Percentiles rank a stretch among this genome's conserved stretches.
These are phyloP conservation scores for Tuber aestivum DNA, from an alignment of 495 filamentous ascomycete genomes.

Conservation along the genomic window DNA sequence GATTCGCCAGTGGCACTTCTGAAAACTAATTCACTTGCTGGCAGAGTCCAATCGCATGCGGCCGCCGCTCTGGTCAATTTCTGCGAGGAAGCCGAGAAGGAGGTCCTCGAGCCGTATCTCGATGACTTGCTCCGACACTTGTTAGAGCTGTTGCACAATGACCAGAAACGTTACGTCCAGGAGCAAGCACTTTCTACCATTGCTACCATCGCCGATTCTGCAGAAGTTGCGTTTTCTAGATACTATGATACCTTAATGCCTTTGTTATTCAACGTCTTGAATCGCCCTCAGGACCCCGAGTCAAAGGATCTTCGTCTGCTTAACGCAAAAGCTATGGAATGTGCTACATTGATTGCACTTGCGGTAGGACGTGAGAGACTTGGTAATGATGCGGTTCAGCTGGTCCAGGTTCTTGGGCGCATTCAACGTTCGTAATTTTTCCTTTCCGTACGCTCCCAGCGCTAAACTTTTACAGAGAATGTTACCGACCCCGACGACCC, in stretches of 20 bases:
- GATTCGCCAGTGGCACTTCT: background rate
- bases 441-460: background rate
- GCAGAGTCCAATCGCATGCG: slow-evolving; percentile 86
- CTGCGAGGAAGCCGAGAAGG: slow-evolving; percentile 96
- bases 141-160: slow-evolving; percentile 72
- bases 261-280: slow-evolving; percentile 76
- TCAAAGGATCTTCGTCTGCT: slow-evolving; percentile 88
- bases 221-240: slow-evolving; percentile 87
- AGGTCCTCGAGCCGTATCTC: slow-evolving; percentile 85
- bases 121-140: slow-evolving; percentile 77
- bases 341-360: slow-evolving; percentile 90
- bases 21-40: slow-evolving; percentile 18
- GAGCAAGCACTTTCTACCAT: slow-evolving; percentile 98
- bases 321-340: slow-evolving; percentile 98
- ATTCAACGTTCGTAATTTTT: slow-evolving; percentile 58
- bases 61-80: slow-evolving; percentile 98
- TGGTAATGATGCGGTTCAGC: slow-evolving; percentile 72
- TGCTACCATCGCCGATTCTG: slow-evolving; percentile 96
- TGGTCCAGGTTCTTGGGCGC: slow-evolving; percentile 77
- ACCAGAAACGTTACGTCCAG: slow-evolving; percentile 86
- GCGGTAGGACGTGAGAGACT: slow-evolving; percentile 92
- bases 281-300: slow-evolving; percentile 60
- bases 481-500: slow-evolving; percentile 92
- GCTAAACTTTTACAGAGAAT: slow-evolving; percentile 47
- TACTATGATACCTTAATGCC: slow-evolving; percentile 97